Evolutionary conservation across 345 rosid species (phyloP), one percentile per base, ranked within the genome.

Genomic region (Bruguiera gymnorhiza): DNA sequence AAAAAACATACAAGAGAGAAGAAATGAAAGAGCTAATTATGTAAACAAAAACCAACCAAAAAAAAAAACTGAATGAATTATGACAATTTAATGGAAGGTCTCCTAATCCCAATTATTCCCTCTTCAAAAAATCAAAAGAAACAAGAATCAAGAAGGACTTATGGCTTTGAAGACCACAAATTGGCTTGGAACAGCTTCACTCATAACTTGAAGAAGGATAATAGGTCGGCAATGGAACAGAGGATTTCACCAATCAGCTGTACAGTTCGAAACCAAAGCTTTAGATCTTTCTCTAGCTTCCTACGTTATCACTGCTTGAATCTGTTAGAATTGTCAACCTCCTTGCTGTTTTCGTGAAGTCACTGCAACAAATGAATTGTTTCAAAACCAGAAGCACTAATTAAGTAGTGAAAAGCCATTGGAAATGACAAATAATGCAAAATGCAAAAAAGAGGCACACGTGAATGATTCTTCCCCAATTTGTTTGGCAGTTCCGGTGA

Each of bases 251-350:
- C 71, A 69, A 73, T 69, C 76, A 53, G 71, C 85, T 86, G 79
- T 86, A 86, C 86, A 84, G 43, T 63, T 69, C 58, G 79, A 72
- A 76, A 70, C 65, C 65, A 37, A 34, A 70, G 63, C 27, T 72
- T 77, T 77, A 32, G 59, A 76, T 69, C 70, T 59, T 53, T 72
- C 74, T 57, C 73, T 73, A 78, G 48, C 65, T 73, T 55, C 89
- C 84, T 68, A 84, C 55, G 48, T 70, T 74, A 69, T 79, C 78
- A 67, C 83, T 82, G 82, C 89, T 79, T 43, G 86, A 83, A 79
- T 84, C 85, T 71, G 67, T 75, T 63, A 73, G 69, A 72, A 88
- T 80, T 29, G 90, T 86, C 83, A 88, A 61, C 69, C 90, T 79
- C 62, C 82, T 84, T 19, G 93, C 87, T 20, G 73, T 76, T 73